These are phyloP conservation scores for Trichoderma afroharzianum DNA, from an alignment of 2,329 filamentous ascomycete genomes.

Conservation along the genomic window DNA sequence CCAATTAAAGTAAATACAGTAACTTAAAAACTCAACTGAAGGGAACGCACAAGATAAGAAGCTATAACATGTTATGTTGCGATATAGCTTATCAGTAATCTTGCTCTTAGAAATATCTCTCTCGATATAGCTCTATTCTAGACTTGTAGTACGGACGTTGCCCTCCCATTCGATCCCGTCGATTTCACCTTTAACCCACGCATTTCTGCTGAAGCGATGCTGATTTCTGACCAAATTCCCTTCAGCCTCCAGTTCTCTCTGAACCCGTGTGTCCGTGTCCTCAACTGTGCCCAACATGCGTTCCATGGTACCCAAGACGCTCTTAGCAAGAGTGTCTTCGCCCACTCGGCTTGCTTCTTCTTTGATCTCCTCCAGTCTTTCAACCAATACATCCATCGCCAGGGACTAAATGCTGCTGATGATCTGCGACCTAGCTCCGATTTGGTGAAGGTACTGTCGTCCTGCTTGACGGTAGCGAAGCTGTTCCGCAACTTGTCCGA, in stretches of 20 bases:
- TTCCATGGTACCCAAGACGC: background rate
- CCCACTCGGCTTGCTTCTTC: background rate
- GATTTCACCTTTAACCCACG: background rate
- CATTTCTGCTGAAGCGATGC: background rate
- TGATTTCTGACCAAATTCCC: background rate
- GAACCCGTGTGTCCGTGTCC: background rate
- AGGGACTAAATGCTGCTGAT: constrained; percentile 8
- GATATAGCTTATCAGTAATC: background rate
- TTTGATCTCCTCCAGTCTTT: constrained; percentile 2
- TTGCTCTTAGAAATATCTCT: background rate
- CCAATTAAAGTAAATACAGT: too few relatives aligned
- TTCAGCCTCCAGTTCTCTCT: background rate
- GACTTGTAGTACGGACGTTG: background rate
- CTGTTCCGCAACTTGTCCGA: background rate
- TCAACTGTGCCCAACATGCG: background rate
- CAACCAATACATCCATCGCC: constrained; percentile 15
- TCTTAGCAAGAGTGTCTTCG: background rate
- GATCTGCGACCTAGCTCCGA: constrained; percentile 9
- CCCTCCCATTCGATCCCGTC: background rate
- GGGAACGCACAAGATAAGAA: background rate
- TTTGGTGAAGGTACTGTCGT: background rate
- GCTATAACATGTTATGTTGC: background rate
- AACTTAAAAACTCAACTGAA: background rate
- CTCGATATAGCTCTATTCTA: background rate
- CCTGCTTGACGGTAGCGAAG: background rate